A percentile compares a stretch with the other conserved stretches of the same genome.
phyloP scores from a whole-genome alignment of 208 protist species.

The Leishmania aethiopica region DNA sequence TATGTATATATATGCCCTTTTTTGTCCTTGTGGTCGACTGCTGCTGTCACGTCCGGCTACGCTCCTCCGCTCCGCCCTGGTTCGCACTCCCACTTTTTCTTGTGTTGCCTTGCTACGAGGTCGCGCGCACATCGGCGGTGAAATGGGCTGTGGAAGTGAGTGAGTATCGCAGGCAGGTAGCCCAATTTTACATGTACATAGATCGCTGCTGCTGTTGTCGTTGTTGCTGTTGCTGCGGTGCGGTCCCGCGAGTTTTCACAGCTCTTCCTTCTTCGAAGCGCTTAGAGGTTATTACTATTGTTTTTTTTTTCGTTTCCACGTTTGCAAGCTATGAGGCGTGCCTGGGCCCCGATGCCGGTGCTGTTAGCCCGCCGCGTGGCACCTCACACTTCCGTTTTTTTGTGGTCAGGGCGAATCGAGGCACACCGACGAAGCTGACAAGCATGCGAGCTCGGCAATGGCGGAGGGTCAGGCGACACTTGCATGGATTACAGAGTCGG shows the following conservation, averaged over 20 bases:
- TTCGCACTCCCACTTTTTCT: background rate
- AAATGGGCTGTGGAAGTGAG: background rate
- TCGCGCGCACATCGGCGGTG: background rate
- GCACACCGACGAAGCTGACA: background rate
- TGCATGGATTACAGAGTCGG: background rate
- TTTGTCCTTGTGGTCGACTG: background rate
- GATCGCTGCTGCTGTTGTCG: background rate
- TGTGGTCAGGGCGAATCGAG: background rate
- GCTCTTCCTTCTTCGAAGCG: background rate
- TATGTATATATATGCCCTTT: background rate
- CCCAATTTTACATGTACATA: constrained; percentile 3
- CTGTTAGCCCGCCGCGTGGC: background rate
- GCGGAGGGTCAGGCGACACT: background rate
- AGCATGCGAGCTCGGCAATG: background rate
- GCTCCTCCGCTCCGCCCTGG: background rate
- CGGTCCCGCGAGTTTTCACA: background rate
- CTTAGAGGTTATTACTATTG: background rate
- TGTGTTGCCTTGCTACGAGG: too few relatives aligned
- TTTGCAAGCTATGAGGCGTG: background rate
- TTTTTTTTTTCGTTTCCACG: background rate
- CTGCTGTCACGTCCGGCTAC: background rate
- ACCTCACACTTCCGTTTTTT: background rate
- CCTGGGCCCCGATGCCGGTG: background rate
- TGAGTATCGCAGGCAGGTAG: background rate
- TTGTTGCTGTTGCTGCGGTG: background rate